Conservation (phyloP, 73 alveolate species). For the Diophrys appendiculata region DNA sequence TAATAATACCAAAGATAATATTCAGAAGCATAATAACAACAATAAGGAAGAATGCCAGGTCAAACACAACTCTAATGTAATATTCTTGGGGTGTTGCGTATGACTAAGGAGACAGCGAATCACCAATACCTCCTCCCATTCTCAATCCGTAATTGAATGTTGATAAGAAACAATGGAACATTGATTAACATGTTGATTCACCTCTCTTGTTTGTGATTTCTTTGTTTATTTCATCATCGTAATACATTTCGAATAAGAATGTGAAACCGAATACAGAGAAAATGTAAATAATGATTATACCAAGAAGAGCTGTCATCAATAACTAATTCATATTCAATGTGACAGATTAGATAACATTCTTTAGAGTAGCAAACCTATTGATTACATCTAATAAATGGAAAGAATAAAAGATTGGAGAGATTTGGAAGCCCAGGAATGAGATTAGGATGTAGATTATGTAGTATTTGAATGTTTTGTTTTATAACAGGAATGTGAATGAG, state of each 20-base stretch:
- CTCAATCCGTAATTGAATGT: constrained; percentile 85
- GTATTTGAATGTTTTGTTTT: constrained; percentile 45
- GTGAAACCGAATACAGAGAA: constrained; percentile 85
- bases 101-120: constrained; percentile 53
- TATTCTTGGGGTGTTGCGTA: constrained; percentile 43
- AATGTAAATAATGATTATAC: constrained; percentile 82
- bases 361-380: constrained; percentile 65
- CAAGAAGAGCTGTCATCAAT: constrained; percentile 85
- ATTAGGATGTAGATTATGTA: constrained; percentile 77
- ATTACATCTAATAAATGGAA: constrained; percentile 89
- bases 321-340: constrained; percentile 84
- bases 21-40: constrained; percentile 79
- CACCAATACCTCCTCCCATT: constrained; percentile 92
- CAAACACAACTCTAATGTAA: constrained; percentile 69
- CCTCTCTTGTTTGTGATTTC: constrained; percentile 22
- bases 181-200: constrained; percentile 61
- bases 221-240: constrained; percentile 68
- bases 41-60: constrained; percentile 72
- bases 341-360: constrained; percentile 88
- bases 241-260: constrained; percentile 72
- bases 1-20: constrained; percentile 85
- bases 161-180: constrained; percentile 83
- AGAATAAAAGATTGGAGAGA: constrained; percentile 85
- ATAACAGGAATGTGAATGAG: constrained; percentile 36
- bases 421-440: constrained; percentile 83